phyloP scores from a whole-genome alignment of 768 basidiomycete genomes.

The Xerocomellus chrysenteron region DNA sequence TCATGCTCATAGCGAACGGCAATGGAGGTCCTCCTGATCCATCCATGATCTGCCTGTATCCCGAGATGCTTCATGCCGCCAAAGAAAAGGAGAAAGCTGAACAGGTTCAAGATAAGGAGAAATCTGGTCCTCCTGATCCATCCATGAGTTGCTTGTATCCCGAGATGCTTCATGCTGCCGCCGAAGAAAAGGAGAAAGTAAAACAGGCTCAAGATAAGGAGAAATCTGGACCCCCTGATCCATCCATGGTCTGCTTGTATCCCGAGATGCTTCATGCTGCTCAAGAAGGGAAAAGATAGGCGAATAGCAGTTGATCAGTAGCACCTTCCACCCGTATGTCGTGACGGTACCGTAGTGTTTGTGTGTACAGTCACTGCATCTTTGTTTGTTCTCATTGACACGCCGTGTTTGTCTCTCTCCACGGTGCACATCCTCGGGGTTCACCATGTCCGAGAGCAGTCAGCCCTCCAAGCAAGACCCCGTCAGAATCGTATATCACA shows the following conservation, averaged over 20 bases:
- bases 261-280: background rate
- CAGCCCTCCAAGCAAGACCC: constrained; percentile 3
- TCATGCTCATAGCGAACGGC: background rate
- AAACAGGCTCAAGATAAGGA: background rate
- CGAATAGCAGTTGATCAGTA: background rate
- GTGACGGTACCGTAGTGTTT: too few relatives aligned
- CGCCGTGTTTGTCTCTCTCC: background rate
- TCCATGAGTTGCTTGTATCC: constrained; percentile 1
- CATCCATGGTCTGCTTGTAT: background rate
- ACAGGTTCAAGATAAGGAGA: background rate
- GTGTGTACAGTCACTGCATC: too few relatives aligned
- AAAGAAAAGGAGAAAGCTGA: background rate
- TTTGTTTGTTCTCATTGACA: too few relatives aligned
- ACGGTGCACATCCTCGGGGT: background rate
- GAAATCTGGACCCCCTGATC: background rate
- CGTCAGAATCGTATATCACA: constrained; percentile 39
- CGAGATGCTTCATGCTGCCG: background rate
- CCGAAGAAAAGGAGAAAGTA: background rate
- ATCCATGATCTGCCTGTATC: constrained; percentile 1
- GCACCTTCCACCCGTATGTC: background rate
- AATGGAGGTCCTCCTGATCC: background rate
- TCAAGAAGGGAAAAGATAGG: background rate
- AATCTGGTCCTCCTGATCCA: background rate
- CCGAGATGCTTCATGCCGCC: background rate
- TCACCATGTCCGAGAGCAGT: constrained; percentile 11